Evolutionary conservation across 129 eudicot genomes (phyloP).

Genomic region (Flaveria brownii): DNA sequence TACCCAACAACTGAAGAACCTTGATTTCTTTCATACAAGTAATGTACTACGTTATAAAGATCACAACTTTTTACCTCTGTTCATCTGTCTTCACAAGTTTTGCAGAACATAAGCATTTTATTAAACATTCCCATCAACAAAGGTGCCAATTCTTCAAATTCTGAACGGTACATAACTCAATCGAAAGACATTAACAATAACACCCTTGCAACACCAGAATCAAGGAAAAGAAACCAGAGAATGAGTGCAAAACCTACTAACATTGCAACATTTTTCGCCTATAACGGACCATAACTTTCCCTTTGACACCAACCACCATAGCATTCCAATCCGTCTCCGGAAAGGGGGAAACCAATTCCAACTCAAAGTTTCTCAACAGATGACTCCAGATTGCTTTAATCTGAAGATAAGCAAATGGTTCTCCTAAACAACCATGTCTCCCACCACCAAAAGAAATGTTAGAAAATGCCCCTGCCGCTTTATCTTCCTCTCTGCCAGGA

Average conservation of each 20-base stretch:
- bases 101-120: conserved; percentile 1
- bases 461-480: conserved; percentile 85
- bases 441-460: conserved; percentile 96
- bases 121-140: conserved; percentile 16
- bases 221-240: conserved; percentile 11
- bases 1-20: conserved; percentile 49
- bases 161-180: conserved; percentile 21
- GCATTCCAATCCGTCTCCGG: conserved; percentile 98
- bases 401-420: conserved; percentile 92
- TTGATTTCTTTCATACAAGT: conserved; percentile 13
- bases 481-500: conserved; percentile 86
- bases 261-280: conserved; percentile 48
- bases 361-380: conserved; percentile 78
- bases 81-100: conserved; percentile 6
- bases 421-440: conserved; percentile 92
- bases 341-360: conserved; percentile 83
- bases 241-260: conserved; percentile 14
- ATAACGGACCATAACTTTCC: conserved; percentile 85
- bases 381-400: conserved; percentile 96
- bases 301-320: conserved; percentile 95
- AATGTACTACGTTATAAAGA: conserved; percentile 12
- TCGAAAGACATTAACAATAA: not conserved
- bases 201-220: conserved; percentile 34
- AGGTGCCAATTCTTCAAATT: conserved; percentile 22
- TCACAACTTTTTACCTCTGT: conserved; percentile 15